Conservation (phyloP, 192 early-diverging fungal species). For the Coemansia sp. region DNA sequence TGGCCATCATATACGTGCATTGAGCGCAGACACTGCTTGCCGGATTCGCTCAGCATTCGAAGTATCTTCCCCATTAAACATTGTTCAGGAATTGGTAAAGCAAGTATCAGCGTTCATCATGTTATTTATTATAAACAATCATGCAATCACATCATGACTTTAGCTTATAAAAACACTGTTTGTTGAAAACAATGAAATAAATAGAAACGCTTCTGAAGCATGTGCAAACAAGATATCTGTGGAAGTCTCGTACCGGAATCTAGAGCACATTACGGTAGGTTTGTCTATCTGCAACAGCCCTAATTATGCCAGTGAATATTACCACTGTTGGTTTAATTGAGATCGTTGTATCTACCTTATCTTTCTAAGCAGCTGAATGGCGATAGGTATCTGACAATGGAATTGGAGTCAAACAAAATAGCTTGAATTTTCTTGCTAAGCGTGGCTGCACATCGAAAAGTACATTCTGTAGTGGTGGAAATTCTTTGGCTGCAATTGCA, state of each 20-base stretch:
- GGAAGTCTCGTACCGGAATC: slow-evolving; percentile 5
- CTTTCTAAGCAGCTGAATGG: not conserved
- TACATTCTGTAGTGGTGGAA: not conserved
- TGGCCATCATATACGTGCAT: not conserved
- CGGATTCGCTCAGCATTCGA: slow-evolving; percentile 34
- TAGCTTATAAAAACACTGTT: too few relatives aligned
- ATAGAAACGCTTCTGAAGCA: slow-evolving; percentile 24
- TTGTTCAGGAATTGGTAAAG: slow-evolving; percentile 40
- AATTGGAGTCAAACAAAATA: slow-evolving; percentile 9
- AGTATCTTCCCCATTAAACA: slow-evolving; percentile 16
- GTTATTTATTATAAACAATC: not conserved
- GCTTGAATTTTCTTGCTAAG: slow-evolving; percentile 14
- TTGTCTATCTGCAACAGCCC: not conserved
- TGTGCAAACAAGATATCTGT: slow-evolving; percentile 21
- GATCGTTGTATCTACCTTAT: too few relatives aligned
- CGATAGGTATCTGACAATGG: slow-evolving; percentile 27
- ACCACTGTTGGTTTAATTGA: not conserved
- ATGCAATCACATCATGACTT: too few relatives aligned
- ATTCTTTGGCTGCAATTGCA: slow-evolving; percentile 27
- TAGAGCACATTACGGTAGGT: slow-evolving; percentile 34
- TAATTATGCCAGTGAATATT: not conserved
- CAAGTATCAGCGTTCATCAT: not conserved
- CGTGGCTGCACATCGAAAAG: slow-evolving; percentile 30
- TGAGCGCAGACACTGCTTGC: slow-evolving; percentile 14
- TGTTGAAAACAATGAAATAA: not conserved